Base-by-base conservation (phyloP, 352 stramenopile species). In the Pythium vanterpoolii region DNA sequence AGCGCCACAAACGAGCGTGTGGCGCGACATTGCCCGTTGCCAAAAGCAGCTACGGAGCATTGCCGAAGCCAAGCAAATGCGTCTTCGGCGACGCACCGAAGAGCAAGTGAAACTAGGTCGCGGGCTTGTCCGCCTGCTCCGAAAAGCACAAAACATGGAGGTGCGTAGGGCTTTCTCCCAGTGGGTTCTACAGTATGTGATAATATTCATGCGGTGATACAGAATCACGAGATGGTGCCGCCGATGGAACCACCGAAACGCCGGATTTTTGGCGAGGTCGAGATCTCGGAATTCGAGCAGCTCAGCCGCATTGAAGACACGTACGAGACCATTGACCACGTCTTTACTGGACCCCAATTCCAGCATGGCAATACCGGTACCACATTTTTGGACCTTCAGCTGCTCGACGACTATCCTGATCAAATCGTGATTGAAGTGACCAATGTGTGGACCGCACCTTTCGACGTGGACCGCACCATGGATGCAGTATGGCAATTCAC, bases 311-410 rank as follows among this genome's bases (percentile, higher is more conserved):
- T 51, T 13, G 24, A 48, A 14, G 24, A 33, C 10, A 18, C 24
- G 18, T 60, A 50, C 23, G 26, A 23, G 3, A 34, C 31, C 4
- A 60, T 60, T 7, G 39, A 60, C 21, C 11, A 19, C 21, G 16
- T 40, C 27, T 51, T 51, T 40, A n/a, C 40, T 18, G 14, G n/a
- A 7, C 40, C 52, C 3, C 50, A 53, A 19, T 60, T 60, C 42
- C 33, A 52, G 19, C 28, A 60, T 26, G 53, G 53, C 3, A 43
- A n/a, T n/a, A n/a, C n/a, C 53, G 18, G 19, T 38, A 11, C 14
- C 30, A 43, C 30, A 43, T 60, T 60, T 36, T 7, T 53, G n/a
- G 42, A 53, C 21, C 34, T 46, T 13, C 23, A 60, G 14, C 11
- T 53, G 26, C 26, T 9, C 10, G 53, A 60, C 7, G 45, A 48